Conservation (phyloP, 345 rosid genomes). For the Acer campestre region DNA sequence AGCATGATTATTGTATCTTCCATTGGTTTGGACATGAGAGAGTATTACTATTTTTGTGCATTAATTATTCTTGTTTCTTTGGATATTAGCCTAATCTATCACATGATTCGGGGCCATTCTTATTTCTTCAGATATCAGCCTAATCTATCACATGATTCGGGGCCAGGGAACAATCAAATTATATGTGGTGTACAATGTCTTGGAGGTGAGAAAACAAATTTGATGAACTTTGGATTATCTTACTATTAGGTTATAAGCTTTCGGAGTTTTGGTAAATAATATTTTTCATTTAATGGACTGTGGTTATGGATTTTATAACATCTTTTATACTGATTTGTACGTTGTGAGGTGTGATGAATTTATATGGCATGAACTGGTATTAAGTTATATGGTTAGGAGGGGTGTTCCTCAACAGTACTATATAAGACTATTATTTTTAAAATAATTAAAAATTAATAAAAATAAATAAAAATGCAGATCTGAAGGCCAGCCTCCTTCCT, state of each 20-base stretch:
- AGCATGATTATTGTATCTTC: slow-evolving; percentile 9
- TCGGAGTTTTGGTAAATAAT: not conserved
- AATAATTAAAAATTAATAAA: too few species aligned
- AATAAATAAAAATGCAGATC: too few species aligned
- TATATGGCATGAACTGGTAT: too few species aligned
- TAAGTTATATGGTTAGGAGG: too few species aligned
- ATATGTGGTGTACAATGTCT: slow-evolving; percentile 88
- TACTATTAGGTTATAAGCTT: not conserved
- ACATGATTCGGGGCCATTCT: slow-evolving; percentile 85
- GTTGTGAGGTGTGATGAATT: too few species aligned
- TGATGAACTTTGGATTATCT: not conserved
- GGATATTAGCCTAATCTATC: slow-evolving; percentile 98
- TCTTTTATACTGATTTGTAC: not conserved
- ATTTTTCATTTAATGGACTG: not conserved
- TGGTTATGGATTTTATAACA: not conserved
- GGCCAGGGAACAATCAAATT: slow-evolving; percentile 98
- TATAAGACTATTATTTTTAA: too few species aligned
- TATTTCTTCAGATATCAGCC: slow-evolving; percentile 80
- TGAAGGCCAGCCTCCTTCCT: too few species aligned
- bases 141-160: slow-evolving; percentile 98
- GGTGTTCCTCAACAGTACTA: too few species aligned
- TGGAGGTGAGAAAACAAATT: slow-evolving; percentile 66
- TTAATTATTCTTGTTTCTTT: slow-evolving; percentile 22
- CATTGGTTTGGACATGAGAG: slow-evolving; percentile 9
- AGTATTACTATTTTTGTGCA: slow-evolving; percentile 10